Base-by-base conservation (phyloP, 805 yeast species). In the Yarrowia osloensis region DNA sequence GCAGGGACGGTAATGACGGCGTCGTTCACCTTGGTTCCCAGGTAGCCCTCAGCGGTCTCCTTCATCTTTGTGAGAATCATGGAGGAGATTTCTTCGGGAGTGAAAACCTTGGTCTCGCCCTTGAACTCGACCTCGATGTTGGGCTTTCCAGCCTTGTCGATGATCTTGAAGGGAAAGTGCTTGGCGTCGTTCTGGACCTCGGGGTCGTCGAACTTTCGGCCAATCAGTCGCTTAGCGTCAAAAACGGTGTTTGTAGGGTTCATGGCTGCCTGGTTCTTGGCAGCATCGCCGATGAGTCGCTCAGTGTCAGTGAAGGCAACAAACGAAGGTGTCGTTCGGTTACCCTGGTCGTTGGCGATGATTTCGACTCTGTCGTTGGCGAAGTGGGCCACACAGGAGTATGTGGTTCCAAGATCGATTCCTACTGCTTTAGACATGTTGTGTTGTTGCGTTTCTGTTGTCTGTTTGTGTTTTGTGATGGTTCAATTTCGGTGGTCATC, bases 1-100 rank as follows among this genome's bases (percentile, higher is more conserved):
- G 97, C 97, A 66, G 97, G 97, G 71, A 91, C 97, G 66, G 97
- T 92, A 75, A 91, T 89, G 75, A 91, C 97, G 65, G 97, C 97
- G 76, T 92, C 94, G 73, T 86, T 88, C 71, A 91, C 96, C 76
- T 82, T 83, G 76, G 84, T 80, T 78, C 97, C 97, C 74, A 91
- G 84, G 83, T 84, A 89, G 74, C 88, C 86, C 84, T 91, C 97
- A 72, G 97, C 97, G 73, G 90, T 88, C 83, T 87, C 93, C 82
- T 86, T 91, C 97, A 92, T 92, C 82, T 92, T 92, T 75, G 84
- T 82, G 77, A 92, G 86, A 73, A 92, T 85, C 97, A 92, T 91
- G 19, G 96, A 90, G 33, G 97, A 90, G 75, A 92, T 86, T 81
- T 92, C 97, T 82, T 92, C 97, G 54, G 98, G 97, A 26, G 96